phyloP scores from a whole-genome alignment of 371 early-diverging fungal genomes.

The Mortierella sp. region DNA sequence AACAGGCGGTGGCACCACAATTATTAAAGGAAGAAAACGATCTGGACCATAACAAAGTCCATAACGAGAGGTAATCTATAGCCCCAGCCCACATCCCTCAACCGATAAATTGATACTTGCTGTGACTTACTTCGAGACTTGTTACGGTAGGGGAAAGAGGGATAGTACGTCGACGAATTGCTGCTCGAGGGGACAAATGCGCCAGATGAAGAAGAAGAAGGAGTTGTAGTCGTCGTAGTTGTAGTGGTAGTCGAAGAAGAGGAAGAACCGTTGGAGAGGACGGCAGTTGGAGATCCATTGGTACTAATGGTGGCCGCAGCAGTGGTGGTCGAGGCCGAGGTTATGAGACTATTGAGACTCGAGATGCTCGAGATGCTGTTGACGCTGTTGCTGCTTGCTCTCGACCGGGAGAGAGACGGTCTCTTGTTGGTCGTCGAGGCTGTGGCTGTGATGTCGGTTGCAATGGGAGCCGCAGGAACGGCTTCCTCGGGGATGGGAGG shows the following conservation, averaged over 20 bases:
- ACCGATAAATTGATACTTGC: not conserved
- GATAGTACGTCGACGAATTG: slow-evolving; percentile 38
- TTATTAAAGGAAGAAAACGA: no score
- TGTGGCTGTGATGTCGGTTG: not conserved
- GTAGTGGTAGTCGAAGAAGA: slow-evolving; percentile 1
- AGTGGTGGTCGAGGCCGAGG: slow-evolving; percentile 31
- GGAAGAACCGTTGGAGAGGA: slow-evolving; percentile 15
- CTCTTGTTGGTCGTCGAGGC: not conserved
- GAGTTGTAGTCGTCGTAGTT: not conserved
- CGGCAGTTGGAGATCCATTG: slow-evolving; percentile 30
- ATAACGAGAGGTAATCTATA: no score
- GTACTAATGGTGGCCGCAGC: slow-evolving; percentile 33
- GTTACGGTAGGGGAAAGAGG: slow-evolving; percentile 41
- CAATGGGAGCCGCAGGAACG: not conserved
- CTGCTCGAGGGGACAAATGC: not conserved
- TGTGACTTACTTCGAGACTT: slow-evolving; percentile 49
- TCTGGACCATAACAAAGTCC: no score
- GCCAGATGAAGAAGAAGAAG: not conserved
- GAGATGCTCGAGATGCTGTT: slow-evolving; percentile 30
- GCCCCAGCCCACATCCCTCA: not conserved
- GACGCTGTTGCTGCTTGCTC: slow-evolving; percentile 33
- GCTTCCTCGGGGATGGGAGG: slow-evolving; percentile 36
- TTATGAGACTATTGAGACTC: slow-evolving; percentile 32
- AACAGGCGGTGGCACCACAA: no score
- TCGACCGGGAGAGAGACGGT: slow-evolving; percentile 12